These are phyloP conservation scores for Rostrohypoxylon terebratum DNA, from an alignment of 495 filamentous ascomycete genomes.

Conservation along the genomic window DNA sequence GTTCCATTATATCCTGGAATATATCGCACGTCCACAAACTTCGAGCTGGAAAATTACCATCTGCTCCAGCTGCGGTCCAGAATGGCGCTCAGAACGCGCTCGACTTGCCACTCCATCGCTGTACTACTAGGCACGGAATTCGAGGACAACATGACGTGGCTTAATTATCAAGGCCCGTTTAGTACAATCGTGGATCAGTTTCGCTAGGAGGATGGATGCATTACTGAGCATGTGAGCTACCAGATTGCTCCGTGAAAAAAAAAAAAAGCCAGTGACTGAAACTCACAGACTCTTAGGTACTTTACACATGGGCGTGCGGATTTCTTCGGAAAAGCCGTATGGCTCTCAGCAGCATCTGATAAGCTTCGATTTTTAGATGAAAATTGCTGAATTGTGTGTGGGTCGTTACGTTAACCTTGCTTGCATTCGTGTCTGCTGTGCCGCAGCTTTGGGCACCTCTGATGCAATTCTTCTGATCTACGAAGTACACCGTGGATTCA, in stretches of 20 bases:
- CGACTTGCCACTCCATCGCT: conserved; percentile 49
- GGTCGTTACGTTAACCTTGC: background rate
- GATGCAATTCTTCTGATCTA: background rate
- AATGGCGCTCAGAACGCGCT: conserved; percentile 54
- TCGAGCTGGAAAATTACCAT: background rate
- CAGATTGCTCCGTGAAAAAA: no score
- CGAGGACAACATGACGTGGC: conserved; percentile 51
- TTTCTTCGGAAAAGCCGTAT: background rate
- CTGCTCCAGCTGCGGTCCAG: conserved; percentile 35
- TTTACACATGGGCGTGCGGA: background rate
- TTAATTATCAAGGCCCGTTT: conserved; percentile 50
- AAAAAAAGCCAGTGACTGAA: background rate
- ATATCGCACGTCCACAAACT: conserved; percentile 50
- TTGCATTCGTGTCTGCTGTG: background rate
- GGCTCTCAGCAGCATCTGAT: background rate
- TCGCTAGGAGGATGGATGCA: conserved; percentile 56
- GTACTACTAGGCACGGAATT: conserved; percentile 48
- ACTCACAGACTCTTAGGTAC: conserved; percentile 27
- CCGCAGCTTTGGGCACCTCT: background rate
- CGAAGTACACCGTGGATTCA: background rate
- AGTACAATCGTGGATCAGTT: conserved; percentile 55
- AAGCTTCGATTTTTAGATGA: background rate
- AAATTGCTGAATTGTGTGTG: background rate
- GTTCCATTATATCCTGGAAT: conserved; percentile 54
- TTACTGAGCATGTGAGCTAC: conserved; percentile 55